Percentiles rank a stretch among this genome's conserved stretches.
Evolutionary conservation across 1,139 yeast species (phyloP).

Genomic region (Scheffersomyces lignicola): DNA sequence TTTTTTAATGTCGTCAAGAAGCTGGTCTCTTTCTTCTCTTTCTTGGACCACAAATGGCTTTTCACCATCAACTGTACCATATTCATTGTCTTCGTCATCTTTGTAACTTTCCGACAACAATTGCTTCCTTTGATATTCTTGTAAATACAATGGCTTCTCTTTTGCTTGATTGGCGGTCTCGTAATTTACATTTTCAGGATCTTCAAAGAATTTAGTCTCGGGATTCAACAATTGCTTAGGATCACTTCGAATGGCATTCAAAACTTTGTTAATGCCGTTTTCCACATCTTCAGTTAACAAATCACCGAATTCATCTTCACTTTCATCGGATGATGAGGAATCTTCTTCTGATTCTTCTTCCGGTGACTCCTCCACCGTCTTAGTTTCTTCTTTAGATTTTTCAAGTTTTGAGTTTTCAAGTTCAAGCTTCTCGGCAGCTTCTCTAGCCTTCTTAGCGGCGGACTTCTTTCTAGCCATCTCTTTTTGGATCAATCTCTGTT

Average conservation of each 20-base stretch:
- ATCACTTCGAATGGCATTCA: constrained; percentile 65
- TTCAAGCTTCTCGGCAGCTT: constrained; percentile 31
- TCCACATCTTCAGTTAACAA: constrained; percentile 85
- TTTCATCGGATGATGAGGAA: constrained; percentile 52
- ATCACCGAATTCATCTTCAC: constrained; percentile 92
- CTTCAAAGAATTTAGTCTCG: constrained; percentile 68
- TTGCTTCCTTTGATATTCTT: constrained; percentile 89
- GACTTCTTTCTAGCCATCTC: constrained; percentile 92
- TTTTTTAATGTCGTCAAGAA: constrained; percentile 72
- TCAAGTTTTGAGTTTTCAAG: constrained; percentile 7
- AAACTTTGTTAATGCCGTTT: constrained; percentile 69
- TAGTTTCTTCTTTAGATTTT: constrained; percentile 17
- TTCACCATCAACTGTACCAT: constrained; percentile 54
- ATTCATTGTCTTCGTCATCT: constrained; percentile 48
- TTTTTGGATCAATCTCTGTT: background rate
- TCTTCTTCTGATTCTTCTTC: constrained; percentile 15
- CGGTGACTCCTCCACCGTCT: constrained; percentile 4
- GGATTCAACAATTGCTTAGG: constrained; percentile 68
- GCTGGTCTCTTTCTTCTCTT: constrained; percentile 68
- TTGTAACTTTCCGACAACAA: constrained; percentile 62
- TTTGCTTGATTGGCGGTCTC: constrained; percentile 26
- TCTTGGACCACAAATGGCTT: constrained; percentile 73
- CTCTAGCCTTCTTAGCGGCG: constrained; percentile 75
- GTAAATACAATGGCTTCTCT: constrained; percentile 81
- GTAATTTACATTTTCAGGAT: constrained; percentile 44